Conservation (phyloP, 257 asterid species). For the Penstemon barbatus region DNA sequence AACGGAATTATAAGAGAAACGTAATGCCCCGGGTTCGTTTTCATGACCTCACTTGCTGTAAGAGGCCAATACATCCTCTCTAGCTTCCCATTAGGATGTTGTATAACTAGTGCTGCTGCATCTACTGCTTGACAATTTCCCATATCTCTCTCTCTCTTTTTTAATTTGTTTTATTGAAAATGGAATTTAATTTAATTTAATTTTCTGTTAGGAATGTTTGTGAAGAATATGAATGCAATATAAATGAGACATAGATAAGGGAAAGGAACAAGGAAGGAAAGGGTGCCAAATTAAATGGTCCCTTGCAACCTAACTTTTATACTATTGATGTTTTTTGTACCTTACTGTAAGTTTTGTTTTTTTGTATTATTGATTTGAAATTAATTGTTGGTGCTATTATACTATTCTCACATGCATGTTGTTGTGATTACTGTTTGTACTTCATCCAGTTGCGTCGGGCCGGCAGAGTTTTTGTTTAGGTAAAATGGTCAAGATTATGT, state of each 20-base stretch:
- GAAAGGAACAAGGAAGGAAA: slow-evolving; percentile 28
- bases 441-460: too few species aligned
- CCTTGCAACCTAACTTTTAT: slow-evolving; percentile 4
- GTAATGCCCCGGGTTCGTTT: slow-evolving; percentile 78
- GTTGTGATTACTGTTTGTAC: too few species aligned
- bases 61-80: slow-evolving; percentile 81
- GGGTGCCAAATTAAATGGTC: slow-evolving; percentile 35
- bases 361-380: too few species aligned
- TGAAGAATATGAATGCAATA: slow-evolving; percentile 22
- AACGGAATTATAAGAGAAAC: slow-evolving; percentile 60
- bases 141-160: slow-evolving; percentile 35
- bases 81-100: slow-evolving; percentile 72
- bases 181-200: neutral
- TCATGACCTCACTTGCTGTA: slow-evolving; percentile 75
- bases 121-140: slow-evolving; percentile 94
- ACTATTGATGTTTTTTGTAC: slow-evolving; percentile 3
- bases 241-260: slow-evolving; percentile 26
- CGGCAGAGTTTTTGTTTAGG: too few species aligned
- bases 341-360: neutral
- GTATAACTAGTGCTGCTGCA: slow-evolving; percentile 89
- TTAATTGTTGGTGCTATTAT: too few species aligned
- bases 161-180: neutral
- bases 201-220: slow-evolving; percentile 30
- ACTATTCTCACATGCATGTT: too few species aligned
- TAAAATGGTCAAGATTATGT: too few species aligned